Percentiles rank a stretch among this genome's conserved stretches.
phyloP scores from a whole-genome alignment of 805 yeast species.

The Lipomyces starkeyi region DNA sequence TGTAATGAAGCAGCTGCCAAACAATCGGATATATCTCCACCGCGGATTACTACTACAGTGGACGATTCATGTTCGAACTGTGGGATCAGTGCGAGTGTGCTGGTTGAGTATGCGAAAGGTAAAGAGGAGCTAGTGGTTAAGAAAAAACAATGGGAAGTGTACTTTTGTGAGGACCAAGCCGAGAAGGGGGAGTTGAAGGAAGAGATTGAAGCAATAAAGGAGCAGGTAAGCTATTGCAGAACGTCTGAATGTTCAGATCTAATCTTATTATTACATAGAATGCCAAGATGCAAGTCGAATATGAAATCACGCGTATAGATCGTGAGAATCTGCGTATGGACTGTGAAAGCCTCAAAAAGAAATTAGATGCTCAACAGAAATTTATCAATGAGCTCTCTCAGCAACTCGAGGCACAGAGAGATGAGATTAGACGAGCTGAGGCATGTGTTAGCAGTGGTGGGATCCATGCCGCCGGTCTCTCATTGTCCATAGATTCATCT shows the following conservation, averaged over 20 bases:
- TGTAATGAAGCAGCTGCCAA: background rate
- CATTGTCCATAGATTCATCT: background rate
- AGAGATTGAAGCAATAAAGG: constrained; percentile 10
- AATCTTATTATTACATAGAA: background rate
- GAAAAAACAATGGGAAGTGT: constrained; percentile 31
- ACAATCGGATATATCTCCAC: background rate
- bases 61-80: constrained; percentile 26
- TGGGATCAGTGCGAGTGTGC: constrained; percentile 25
- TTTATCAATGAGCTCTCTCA: constrained; percentile 10
- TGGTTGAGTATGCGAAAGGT: constrained; percentile 26
- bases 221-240: constrained; percentile 5
- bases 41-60: background rate
- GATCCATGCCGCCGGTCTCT: background rate
- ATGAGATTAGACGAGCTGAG: background rate
- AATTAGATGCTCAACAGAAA: background rate
- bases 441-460: constrained; percentile 1
- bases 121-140: constrained; percentile 28
- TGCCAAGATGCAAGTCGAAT: constrained; percentile 8
- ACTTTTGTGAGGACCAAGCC: constrained; percentile 25
- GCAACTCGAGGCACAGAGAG: constrained; percentile 9
- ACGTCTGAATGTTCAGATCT: background rate
- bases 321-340: background rate
- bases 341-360: background rate
- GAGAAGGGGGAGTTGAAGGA: constrained; percentile 15
- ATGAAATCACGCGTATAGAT: constrained; percentile 10